Evolutionary conservation across 495 filamentous ascomycete species (phyloP).

Genomic region (Cairneyella variabilis): DNA sequence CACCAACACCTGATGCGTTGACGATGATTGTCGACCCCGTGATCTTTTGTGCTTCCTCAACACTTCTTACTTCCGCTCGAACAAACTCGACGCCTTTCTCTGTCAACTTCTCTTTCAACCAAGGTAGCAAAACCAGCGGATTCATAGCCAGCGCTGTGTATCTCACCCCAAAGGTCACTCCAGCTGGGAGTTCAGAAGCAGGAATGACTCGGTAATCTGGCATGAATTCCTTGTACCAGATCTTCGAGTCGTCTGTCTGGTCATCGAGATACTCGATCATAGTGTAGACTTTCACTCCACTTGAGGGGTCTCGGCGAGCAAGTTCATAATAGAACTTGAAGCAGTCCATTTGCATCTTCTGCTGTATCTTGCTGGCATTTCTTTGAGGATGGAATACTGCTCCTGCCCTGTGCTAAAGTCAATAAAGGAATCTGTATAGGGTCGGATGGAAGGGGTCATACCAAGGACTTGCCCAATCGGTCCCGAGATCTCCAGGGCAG

Average conservation of each 20-base stretch:
- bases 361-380: neutral
- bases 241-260: neutral
- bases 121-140: conserved; percentile 28
- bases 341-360: conserved; percentile 21
- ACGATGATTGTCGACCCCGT: conserved; percentile 9
- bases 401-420: conserved; percentile 17
- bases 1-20: conserved; percentile 23
- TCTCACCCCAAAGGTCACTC: conserved; percentile 17
- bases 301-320: conserved; percentile 12
- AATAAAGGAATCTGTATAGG: neutral
- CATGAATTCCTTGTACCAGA: conserved; percentile 23
- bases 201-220: conserved; percentile 16
- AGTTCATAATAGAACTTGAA: conserved; percentile 20
- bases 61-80: conserved; percentile 14
- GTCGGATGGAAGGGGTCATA: neutral
- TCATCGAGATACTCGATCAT: conserved; percentile 25
- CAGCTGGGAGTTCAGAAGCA: conserved; percentile 15
- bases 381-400: conserved; percentile 25
- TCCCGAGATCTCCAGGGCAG: conserved; percentile 20
- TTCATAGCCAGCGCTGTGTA: conserved; percentile 29
- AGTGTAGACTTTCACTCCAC: conserved; percentile 18
- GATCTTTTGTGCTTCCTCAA: conserved; percentile 20
- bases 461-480: conserved; percentile 26
- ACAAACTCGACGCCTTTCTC: conserved; percentile 27
- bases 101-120: conserved; percentile 25